Base-by-base conservation (phyloP, 2,329 filamentous ascomycete species). In the Thelonectria rubi region DNA sequence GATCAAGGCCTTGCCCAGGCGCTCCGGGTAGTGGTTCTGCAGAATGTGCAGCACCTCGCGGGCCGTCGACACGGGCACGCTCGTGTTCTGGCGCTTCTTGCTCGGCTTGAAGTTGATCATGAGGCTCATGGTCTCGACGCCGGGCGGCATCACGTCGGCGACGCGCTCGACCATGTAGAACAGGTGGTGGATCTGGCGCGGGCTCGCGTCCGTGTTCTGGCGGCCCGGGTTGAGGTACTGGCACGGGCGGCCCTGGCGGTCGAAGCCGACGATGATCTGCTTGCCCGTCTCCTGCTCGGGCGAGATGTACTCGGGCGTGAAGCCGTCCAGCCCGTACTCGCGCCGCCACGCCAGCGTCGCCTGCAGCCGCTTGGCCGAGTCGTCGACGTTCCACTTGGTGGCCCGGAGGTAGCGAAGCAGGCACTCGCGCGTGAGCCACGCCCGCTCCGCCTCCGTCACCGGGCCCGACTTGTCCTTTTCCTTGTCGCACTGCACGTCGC, bases 251-350 rank as follows among this genome's bases (percentile, higher is more conserved):
- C 86, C 91, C 63, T 92, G 82, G 61, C 90, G 91, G 80, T 99
- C 95, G 78, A 88, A 99, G 43, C 95, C 95, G 18, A 95, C 78
- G 60, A 97, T 84, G 60, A 97, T 84, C 77, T 98, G 94, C 82
- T 99, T 99, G 68, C 95, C 95, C 10, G 94, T 98, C 80, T 94
- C 93, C 77, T 97, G 97, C 82, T 99, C 95, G 12, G 91, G 88
- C 1, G 91, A 93, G 72, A 98, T 94, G 79, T 97, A 91, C 9
- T 97, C 94, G 10, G 91, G 83, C 0, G 92, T 94, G 73, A 93
- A 86, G 55, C 86, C 88, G 63, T 91, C 87, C 59, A 96, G 83
- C 49, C 93, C 93, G 73, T 97, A 99, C 73, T 97, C 93, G 58
- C 94, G 86, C 48, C 95, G 88, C 95, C 95, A 99, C 62, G 87